Evolutionary conservation across 1,139 yeast species (phyloP).

Genomic region (Meyerozyma elateridarum): DNA sequence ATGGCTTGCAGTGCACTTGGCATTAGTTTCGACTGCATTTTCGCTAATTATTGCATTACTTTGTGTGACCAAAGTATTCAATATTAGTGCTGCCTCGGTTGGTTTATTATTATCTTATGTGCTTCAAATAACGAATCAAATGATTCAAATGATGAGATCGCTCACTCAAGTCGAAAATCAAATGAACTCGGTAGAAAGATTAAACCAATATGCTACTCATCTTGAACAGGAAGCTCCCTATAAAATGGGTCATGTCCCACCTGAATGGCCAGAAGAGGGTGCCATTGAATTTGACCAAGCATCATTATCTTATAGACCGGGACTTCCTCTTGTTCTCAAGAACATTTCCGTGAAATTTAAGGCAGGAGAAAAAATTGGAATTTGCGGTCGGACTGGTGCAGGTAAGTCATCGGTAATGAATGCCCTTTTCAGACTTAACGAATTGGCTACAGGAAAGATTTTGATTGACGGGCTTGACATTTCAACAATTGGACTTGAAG

Average conservation of each 20-base stretch:
- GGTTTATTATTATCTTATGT: constrained; percentile 8
- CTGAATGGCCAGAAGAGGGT: constrained; percentile 9
- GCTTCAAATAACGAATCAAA: constrained; percentile 13
- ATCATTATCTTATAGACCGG: constrained; percentile 8
- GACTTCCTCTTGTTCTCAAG: constrained; percentile 9
- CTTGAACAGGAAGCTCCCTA: constrained; percentile 6
- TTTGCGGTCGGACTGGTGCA: constrained; percentile 9
- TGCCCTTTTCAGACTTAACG: constrained; percentile 7
- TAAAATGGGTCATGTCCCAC: constrained; percentile 5
- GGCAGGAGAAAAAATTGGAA: constrained; percentile 9
- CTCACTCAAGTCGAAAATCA: constrained; percentile 6
- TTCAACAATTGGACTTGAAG: constrained; percentile 4
- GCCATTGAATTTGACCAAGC: constrained; percentile 7
- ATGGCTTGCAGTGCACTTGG: constrained; percentile 5
- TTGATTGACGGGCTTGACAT: constrained; percentile 6
- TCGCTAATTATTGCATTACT: constrained; percentile 1
- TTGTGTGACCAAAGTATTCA: constrained; percentile 4
- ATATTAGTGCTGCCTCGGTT: constrained; percentile 5
- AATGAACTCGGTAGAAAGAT: constrained; percentile 7
- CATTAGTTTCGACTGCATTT: constrained; percentile 3
- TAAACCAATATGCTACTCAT: constrained; percentile 5
- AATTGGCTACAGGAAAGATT: constrained; percentile 5
- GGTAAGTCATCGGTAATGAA: constrained; percentile 8
- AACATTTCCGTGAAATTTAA: constrained; percentile 6
- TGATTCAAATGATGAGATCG: constrained; percentile 12